A percentile compares a stretch with the other conserved stretches of the same genome.
Conservation (phyloP, 2,329 filamentous ascomycete genomes). For the Ophiostoma perfectum region DNA sequence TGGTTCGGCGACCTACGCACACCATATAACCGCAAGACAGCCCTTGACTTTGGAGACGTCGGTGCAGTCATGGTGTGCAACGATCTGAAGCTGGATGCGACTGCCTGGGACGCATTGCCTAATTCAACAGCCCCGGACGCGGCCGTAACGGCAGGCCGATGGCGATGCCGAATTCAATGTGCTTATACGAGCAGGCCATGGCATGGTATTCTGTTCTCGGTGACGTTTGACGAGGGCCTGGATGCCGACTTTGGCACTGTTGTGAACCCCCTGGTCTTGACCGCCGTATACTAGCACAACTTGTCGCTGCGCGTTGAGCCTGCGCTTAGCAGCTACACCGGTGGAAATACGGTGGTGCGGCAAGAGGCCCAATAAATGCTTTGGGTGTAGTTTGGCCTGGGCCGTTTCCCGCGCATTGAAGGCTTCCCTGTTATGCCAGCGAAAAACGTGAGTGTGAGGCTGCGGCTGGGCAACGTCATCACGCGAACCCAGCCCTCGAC, state of each 20-base stretch:
- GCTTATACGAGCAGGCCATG: slow-evolving; percentile 65
- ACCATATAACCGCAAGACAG: slow-evolving; percentile 63
- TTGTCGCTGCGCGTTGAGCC: slow-evolving; percentile 14
- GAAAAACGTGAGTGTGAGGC: slow-evolving; percentile 47
- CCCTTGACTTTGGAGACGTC: slow-evolving; percentile 66
- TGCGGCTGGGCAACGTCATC: slow-evolving; percentile 53
- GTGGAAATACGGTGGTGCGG: slow-evolving; percentile 44
- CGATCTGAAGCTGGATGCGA: slow-evolving; percentile 65
- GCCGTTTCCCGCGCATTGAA: slow-evolving; percentile 59
- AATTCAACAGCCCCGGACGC: slow-evolving; percentile 44
- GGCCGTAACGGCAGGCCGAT: slow-evolving; percentile 48
- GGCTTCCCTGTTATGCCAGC: slow-evolving; percentile 66
- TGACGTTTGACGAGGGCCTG: slow-evolving; percentile 48
- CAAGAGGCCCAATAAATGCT: slow-evolving; percentile 43
- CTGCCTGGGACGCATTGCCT: slow-evolving; percentile 60
- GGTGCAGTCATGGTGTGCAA: slow-evolving; percentile 62
- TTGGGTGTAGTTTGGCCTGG: slow-evolving; percentile 55
- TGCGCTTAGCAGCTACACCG: slow-evolving; percentile 18
- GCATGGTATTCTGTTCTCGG: slow-evolving; percentile 60
- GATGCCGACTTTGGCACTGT: slow-evolving; percentile 54
- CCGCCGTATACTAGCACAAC: slow-evolving; percentile 13
- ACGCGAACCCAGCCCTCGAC: slow-evolving; percentile 47
- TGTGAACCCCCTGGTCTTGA: slow-evolving; percentile 2
- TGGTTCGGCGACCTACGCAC: slow-evolving; percentile 58
- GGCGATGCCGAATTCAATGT: slow-evolving; percentile 51